Conservation (phyloP, 1,284 basidiomycete species). For the Papiliotrema nemorosa region DNA sequence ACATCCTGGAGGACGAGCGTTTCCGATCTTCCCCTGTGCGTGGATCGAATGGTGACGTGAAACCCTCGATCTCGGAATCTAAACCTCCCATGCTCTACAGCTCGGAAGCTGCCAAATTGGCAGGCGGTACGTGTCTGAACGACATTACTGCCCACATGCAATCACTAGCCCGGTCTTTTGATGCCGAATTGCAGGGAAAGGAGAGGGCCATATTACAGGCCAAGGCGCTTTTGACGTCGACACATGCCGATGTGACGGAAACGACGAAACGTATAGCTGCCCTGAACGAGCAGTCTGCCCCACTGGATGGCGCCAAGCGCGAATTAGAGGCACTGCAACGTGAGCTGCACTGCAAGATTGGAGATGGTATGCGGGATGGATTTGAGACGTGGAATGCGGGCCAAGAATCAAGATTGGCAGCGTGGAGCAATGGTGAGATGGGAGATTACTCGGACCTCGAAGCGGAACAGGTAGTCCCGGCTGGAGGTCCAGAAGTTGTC, state of each 20-base stretch:
- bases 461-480: slow-evolving; percentile 46
- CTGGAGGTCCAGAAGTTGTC: slow-evolving; percentile 41
- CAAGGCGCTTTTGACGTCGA: slow-evolving; percentile 77
- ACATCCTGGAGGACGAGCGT: slow-evolving; percentile 96
- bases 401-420: slow-evolving; percentile 70
- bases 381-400: slow-evolving; percentile 89
- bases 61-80: not conserved
- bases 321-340: slow-evolving; percentile 63
- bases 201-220: slow-evolving; percentile 91
- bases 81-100: slow-evolving; percentile 64
- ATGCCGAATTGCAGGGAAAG: slow-evolving; percentile 85
- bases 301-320: slow-evolving; percentile 62
- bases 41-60: not conserved
- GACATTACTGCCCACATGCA: slow-evolving; percentile 86
- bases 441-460: slow-evolving; percentile 44
- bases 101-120: slow-evolving; percentile 80
- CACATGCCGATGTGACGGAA: slow-evolving; percentile 88
- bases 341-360: slow-evolving; percentile 70
- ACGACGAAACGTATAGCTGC: slow-evolving; percentile 71
- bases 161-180: slow-evolving; percentile 85
- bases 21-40: slow-evolving; percentile 83
- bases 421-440: slow-evolving; percentile 27
- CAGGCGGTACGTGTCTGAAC: slow-evolving; percentile 76
- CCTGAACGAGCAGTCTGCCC: slow-evolving; percentile 63
- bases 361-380: slow-evolving; percentile 72